Conservation (phyloP, 192 early-diverging fungal species). For the Haplosporangium gracile region DNA sequence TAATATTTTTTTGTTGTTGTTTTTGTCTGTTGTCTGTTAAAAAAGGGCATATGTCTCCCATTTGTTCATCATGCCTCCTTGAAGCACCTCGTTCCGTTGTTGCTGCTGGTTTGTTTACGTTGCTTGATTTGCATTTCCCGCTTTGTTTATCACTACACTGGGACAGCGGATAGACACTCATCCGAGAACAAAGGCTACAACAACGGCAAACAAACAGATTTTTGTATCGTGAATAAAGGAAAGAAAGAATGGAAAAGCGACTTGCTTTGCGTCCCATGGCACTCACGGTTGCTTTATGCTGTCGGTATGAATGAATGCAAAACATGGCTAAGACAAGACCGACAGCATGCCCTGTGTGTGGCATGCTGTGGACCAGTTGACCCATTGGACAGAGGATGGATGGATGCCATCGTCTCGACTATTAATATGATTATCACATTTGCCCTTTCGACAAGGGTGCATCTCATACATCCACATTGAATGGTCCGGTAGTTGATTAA, state of each 20-base stretch:
- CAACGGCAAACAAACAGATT: neutral
- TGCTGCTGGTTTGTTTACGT: neutral
- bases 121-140: neutral
- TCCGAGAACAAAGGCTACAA: neutral
- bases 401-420: no score
- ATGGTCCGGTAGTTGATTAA: neutral
- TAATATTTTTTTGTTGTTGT: constrained; percentile 9
- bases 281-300: neutral
- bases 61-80: neutral
- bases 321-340: neutral
- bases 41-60: neutral
- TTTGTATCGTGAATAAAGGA: neutral
- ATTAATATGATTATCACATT: no score
- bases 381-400: neutral
- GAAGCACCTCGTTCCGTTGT: neutral
- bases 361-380: neutral
- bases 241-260: constrained; percentile 1
- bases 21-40: neutral
- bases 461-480: no score
- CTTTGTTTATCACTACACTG: neutral
- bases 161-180: neutral
- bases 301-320: neutral
- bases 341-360: neutral
- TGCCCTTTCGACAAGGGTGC: no score
- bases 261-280: neutral